Percentiles rank a stretch among this genome's conserved stretches.
Conservation (phyloP, 192 early-diverging fungal species). For the Coemansia sp. region DNA sequence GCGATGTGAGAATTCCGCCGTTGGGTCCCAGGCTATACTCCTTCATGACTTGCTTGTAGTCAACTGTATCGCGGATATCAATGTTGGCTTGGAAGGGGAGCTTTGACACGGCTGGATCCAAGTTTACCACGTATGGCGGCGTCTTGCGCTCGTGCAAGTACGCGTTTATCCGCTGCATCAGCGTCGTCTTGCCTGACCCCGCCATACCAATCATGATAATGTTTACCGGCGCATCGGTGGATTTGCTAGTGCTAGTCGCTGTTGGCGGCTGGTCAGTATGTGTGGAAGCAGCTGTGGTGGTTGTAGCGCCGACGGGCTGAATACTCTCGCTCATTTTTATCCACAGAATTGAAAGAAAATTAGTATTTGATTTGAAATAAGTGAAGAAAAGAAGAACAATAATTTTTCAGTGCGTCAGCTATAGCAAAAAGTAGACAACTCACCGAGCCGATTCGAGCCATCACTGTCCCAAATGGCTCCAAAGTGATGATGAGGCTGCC, state of each 20-base stretch:
- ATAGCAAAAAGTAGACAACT: no score
- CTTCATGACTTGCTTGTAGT: slow-evolving; percentile 99
- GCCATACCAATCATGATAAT: slow-evolving; percentile 96
- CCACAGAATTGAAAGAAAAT: no score
- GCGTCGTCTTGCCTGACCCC: slow-evolving; percentile 93
- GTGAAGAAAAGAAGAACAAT: no score
- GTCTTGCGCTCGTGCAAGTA: slow-evolving; percentile 75
- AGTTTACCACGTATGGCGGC: slow-evolving; percentile 88
- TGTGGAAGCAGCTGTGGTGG: no score
- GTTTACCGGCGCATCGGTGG: slow-evolving; percentile 34
- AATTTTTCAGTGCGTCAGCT: no score
- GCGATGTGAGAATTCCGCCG: slow-evolving; percentile 92
- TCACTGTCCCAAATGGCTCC: no score
- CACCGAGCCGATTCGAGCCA: no score
- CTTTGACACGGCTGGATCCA: slow-evolving; percentile 88
- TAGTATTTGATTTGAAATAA: no score
- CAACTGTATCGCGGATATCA: slow-evolving; percentile 96
- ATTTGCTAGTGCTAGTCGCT: not conserved
- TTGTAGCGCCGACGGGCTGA: no score
- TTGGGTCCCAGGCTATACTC: slow-evolving; percentile 97
- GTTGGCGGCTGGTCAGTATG: no score
- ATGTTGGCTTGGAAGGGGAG: slow-evolving; percentile 95
- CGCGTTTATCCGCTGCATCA: slow-evolving; percentile 95
- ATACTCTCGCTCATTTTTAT: no score
- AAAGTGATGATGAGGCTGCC: no score